Conservation (phyloP, 805 yeast species). For the Cyberlindnera xylosilytica region DNA sequence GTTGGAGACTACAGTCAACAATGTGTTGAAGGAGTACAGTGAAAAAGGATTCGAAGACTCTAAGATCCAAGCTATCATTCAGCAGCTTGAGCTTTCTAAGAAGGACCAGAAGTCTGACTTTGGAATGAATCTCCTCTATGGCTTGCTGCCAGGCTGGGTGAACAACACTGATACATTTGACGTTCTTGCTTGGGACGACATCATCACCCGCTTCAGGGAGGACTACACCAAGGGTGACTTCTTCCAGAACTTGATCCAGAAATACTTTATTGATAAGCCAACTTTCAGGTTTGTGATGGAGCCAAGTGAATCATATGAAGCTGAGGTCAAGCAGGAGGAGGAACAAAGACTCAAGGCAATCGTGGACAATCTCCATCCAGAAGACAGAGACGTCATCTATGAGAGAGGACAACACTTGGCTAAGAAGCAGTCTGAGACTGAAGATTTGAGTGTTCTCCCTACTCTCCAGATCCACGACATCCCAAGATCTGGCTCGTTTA, state of each 20-base stretch:
- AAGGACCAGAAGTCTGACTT: slow-evolving; percentile 88
- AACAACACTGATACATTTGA: slow-evolving; percentile 77
- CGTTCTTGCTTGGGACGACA: slow-evolving; percentile 59
- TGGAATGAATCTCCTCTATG: slow-evolving; percentile 73
- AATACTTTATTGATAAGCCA: slow-evolving; percentile 51
- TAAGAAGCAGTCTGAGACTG: slow-evolving; percentile 61
- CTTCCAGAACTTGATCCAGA: slow-evolving; percentile 57
- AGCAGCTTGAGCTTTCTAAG: slow-evolving; percentile 79
- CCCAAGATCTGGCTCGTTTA: slow-evolving; percentile 46
- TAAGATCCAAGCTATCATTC: slow-evolving; percentile 81
- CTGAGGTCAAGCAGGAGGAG: slow-evolving; percentile 54
- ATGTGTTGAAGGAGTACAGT: slow-evolving; percentile 44
- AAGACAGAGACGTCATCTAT: slow-evolving; percentile 55
- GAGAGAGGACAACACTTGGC: slow-evolving; percentile 59
- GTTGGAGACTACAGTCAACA: slow-evolving; percentile 46
- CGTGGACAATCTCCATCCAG: slow-evolving; percentile 42
- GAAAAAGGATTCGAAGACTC: slow-evolving; percentile 46
- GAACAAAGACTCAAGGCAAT: slow-evolving; percentile 42
- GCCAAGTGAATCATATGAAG: slow-evolving; percentile 60
- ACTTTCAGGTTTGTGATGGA: slow-evolving; percentile 71
- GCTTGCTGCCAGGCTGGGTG: slow-evolving; percentile 82
- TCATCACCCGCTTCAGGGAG: slow-evolving; percentile 54
- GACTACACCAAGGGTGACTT: slow-evolving; percentile 55
- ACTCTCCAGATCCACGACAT: slow-evolving; percentile 74
- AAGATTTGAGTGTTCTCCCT: slow-evolving; percentile 79